Base-by-base conservation (phyloP, 1,139 yeast species). In the Geotrichum armillariae region DNA sequence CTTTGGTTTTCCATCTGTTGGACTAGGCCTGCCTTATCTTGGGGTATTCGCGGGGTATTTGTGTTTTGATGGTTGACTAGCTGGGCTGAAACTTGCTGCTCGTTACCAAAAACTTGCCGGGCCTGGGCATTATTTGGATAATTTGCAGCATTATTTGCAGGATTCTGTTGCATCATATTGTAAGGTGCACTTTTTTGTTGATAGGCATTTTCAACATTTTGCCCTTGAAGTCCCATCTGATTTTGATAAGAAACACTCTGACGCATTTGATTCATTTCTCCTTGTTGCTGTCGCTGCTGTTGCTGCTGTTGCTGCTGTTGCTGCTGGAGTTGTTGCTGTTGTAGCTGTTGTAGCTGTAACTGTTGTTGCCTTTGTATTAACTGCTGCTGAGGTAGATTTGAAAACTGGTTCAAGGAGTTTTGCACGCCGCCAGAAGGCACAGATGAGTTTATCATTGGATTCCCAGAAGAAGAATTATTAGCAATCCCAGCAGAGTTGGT, bases 311-410 rank as follows among this genome's bases (percentile, higher is more conserved):
- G 16, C n/a, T 22, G 31, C 12, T 37, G 41, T 21, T 21, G 41
- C 31, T 23, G 42, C 6, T 22, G 14, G 11, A 2, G 3, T 23
- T 37, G 41, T 12, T 37, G 29, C 12, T 21, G 41, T 31, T 23
- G 33, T 31, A 9, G 25, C 7, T 35, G 39, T 21, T 35, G 42
- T 12, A 23, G 29, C 11, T 37, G 17, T 3, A 6, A 4, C 17
- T 37, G 41, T n/a, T 37, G 41, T 11, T 21, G 29, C 9, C 29
- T 7, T 25, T 25, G 29, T 25, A 25, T n/a, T n/a, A n/a, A n/a
- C n/a, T n/a, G 41, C 31, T 23, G 42, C 34, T 39, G 42, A 17
- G 21, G 42, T 18, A 37, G 20, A 12, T 37, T 37, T 25, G 11
- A 25, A 25, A 37, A 37, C 14, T 37, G 41, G 17, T 37, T 37